These are phyloP conservation scores for Lecanoromycetidae sp. DNA, from an alignment of 2,329 filamentous ascomycete genomes.

Conservation along the genomic window DNA sequence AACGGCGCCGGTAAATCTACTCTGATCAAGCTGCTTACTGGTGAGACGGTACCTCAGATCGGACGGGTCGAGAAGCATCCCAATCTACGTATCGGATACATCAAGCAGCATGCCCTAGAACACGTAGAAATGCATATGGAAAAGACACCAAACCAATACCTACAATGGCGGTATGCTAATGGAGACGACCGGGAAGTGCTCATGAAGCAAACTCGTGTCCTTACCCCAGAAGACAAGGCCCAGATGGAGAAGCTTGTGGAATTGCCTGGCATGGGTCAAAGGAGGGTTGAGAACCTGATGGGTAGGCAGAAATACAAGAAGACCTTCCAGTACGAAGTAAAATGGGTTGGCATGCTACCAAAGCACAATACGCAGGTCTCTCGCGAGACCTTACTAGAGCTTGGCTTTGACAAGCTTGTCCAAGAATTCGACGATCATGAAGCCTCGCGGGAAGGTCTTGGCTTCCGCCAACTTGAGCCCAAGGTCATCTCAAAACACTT, in stretches of 20 bases:
- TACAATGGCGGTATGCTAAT: conserved; percentile 96
- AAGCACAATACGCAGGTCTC: conserved; percentile 91
- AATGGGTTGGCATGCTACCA: conserved; percentile 79
- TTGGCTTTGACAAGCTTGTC: conserved; percentile 83
- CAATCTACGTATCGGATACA: conserved; percentile 96
- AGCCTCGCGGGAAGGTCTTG: conserved; percentile 93
- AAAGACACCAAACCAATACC: conserved; percentile 97
- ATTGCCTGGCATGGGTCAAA: conserved; percentile 65
- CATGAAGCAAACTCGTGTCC: conserved; percentile 89
- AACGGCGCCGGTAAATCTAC: conserved; percentile 98
- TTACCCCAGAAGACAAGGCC: conserved; percentile 70
- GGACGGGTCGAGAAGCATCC: conserved; percentile 97
- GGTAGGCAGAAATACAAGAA: conserved; percentile 99
- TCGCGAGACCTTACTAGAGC: conserved; percentile 74
- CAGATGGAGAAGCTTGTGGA: conserved; percentile 91
- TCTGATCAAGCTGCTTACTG: conserved; percentile 91
- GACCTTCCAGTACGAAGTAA: conserved; percentile 95
- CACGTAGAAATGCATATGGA: conserved; percentile 99
- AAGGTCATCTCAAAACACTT: conserved; percentile 96
- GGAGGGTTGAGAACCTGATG: conserved; percentile 76
- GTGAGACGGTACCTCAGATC: conserved; percentile 69
- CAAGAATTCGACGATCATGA: conserved; percentile 99
- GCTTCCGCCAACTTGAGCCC: conserved; percentile 85
- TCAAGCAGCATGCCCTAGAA: conserved; percentile 97
- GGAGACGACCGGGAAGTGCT: conserved; percentile 94